A percentile compares a stretch with the other conserved stretches of the same genome.
These are phyloP conservation scores for Pinus taeda DNA, from an alignment of 75 land plant species.

Conservation along the genomic window DNA sequence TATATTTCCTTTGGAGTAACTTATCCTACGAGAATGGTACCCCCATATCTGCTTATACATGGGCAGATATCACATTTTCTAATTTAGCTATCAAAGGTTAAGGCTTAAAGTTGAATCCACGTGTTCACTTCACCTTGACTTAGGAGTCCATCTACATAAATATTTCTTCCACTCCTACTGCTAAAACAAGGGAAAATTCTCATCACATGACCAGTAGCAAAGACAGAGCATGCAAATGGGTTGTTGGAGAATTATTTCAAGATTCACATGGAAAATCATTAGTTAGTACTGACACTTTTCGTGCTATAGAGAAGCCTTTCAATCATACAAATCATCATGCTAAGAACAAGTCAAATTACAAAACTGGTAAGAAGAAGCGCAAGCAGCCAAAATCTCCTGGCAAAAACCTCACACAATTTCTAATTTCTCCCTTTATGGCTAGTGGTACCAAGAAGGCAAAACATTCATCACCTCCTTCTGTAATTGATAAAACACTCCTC, in stretches of 20 bases:
- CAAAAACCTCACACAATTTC: no score
- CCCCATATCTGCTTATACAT: no score
- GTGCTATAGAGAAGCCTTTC: no score
- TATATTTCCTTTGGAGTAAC: no score
- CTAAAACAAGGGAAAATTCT: not conserved
- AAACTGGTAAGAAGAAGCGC: constrained; percentile 27
- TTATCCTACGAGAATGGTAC: no score
- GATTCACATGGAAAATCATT: not conserved
- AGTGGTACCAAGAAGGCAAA: not conserved
- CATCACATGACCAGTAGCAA: no score
- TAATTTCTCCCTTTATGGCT: not conserved
- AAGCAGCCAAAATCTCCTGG: not conserved
- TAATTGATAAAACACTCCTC: not conserved
- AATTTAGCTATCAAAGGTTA: no score
- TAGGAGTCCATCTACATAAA: not conserved
- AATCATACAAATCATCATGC: no score
- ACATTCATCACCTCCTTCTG: not conserved
- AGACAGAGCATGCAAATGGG: not conserved
- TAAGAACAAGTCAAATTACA: constrained; percentile 1
- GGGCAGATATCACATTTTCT: no score
- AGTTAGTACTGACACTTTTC: not conserved
- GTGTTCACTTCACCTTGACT: no score
- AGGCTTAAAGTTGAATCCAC: no score
- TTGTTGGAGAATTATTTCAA: not conserved
- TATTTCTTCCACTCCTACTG: not conserved